These are phyloP conservation scores for Trichaptum fuscoviolaceum DNA, from an alignment of 768 basidiomycete species.

Conservation along the genomic window DNA sequence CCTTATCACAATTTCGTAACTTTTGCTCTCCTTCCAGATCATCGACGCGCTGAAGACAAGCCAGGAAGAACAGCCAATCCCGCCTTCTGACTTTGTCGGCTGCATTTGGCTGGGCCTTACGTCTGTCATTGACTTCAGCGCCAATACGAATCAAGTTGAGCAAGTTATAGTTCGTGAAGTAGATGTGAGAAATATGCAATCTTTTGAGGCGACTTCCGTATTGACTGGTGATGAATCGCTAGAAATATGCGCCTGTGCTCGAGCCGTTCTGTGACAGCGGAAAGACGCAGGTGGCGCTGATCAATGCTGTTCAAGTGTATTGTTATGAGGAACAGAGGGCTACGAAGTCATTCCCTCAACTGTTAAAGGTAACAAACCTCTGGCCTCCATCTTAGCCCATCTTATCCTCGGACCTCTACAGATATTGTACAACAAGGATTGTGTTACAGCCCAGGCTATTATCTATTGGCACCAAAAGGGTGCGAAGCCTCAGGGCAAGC, in stretches of 20 bases:
- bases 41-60: slow-evolving; percentile 64
- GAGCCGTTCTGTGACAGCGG: slow-evolving; percentile 86
- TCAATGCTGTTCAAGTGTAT: slow-evolving; percentile 93
- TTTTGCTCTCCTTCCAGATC: slow-evolving; percentile 44
- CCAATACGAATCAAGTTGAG: slow-evolving; percentile 86
- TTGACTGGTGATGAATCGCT: slow-evolving; percentile 6
- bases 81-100: slow-evolving; percentile 77
- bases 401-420: slow-evolving; percentile 22
- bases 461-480: slow-evolving; percentile 99
- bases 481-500: slow-evolving; percentile 89
- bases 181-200: slow-evolving; percentile 45
- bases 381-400: neutral
- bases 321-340: slow-evolving; percentile 96
- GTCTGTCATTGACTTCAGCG: slow-evolving; percentile 78
- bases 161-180: slow-evolving; percentile 85
- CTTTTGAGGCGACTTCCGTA: neutral
- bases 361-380: slow-evolving; percentile 65
- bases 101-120: slow-evolving; percentile 94
- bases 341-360: slow-evolving; percentile 92
- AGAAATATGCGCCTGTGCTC: slow-evolving; percentile 83
- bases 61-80: slow-evolving; percentile 76
- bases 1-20: slow-evolving; percentile 9
- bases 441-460: slow-evolving; percentile 92
- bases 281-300: slow-evolving; percentile 89
- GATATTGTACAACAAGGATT: slow-evolving; percentile 95